Evolutionary conservation across 345 rosid species (phyloP).

Genomic region (Acer yangbiense): DNA sequence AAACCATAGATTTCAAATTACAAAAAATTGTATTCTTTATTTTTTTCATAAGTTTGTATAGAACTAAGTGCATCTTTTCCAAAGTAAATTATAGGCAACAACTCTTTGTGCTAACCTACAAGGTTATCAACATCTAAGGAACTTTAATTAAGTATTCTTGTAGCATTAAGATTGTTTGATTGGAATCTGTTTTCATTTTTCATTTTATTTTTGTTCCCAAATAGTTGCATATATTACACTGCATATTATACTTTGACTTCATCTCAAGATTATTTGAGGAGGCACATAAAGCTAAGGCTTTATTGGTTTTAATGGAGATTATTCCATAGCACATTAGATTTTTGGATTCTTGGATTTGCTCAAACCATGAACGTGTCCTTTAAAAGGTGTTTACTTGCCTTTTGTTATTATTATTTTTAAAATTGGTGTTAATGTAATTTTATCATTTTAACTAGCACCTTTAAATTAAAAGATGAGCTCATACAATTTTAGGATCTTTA

Average conservation of each 20-base stretch:
- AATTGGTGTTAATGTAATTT: background rate
- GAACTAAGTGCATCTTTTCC: background rate
- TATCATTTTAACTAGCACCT: background rate
- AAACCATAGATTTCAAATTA: background rate
- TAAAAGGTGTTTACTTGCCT: background rate
- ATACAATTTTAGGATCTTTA: no score
- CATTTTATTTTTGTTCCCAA: no score
- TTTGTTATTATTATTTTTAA: background rate
- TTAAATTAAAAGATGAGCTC: background rate
- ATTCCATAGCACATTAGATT: no score
- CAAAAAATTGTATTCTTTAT: background rate
- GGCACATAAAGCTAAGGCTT: no score
- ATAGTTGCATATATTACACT: no score
- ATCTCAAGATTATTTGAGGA: no score
- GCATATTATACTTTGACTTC: no score
- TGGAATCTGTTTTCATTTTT: background rate
- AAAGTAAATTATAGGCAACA: no score
- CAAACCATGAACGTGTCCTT: no score
- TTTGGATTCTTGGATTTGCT: no score
- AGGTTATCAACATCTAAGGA: background rate
- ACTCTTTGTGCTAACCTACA: background rate
- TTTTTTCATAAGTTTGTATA: no score
- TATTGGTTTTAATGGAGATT: no score
- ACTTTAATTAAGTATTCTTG: background rate
- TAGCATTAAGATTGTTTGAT: background rate